Conservation (phyloP, 108 stramenopile genomes). For the Epithemia pelagica region DNA sequence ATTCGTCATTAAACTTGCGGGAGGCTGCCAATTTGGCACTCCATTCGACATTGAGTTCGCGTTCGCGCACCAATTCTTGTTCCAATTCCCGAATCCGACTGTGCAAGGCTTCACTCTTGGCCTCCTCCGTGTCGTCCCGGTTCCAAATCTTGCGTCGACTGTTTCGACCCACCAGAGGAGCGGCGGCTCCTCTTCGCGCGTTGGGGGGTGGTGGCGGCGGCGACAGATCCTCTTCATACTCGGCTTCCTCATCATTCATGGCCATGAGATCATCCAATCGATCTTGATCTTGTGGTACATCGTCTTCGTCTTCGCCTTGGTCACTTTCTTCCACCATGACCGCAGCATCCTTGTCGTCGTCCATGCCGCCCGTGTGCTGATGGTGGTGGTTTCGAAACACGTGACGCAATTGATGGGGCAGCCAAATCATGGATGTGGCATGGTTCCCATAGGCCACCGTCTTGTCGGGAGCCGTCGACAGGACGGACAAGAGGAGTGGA, state of each 20-base stretch:
- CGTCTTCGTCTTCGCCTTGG: background rate
- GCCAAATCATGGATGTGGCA: background rate
- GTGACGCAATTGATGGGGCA: background rate
- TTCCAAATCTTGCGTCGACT: background rate
- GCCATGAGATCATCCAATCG: background rate
- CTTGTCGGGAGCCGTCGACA: slow-evolving; percentile 53
- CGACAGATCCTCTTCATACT: background rate
- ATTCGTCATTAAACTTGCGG: slow-evolving; percentile 53
- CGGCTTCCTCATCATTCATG: background rate
- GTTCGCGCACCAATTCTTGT: slow-evolving; percentile 53
- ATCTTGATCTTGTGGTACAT: background rate
- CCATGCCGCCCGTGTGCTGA: background rate
- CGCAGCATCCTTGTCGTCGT: background rate
- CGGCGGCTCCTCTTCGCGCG: too few species aligned
- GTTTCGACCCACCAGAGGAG: background rate
- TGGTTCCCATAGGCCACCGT: slow-evolving; percentile 11
- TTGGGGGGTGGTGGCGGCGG: too few species aligned
- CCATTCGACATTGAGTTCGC: slow-evolving; percentile 40
- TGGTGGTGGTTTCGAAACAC: too few species aligned
- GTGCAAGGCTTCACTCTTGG: slow-evolving; percentile 21
- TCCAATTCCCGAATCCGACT: slow-evolving; percentile 35
- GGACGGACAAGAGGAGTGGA: slow-evolving; percentile 58
- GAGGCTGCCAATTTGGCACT: slow-evolving; percentile 45
- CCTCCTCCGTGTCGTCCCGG: slow-evolving; percentile 25
- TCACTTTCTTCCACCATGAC: too few species aligned